These are phyloP conservation scores for Hydnum rufescens DNA, from an alignment of 768 basidiomycete species.

Conservation along the genomic window DNA sequence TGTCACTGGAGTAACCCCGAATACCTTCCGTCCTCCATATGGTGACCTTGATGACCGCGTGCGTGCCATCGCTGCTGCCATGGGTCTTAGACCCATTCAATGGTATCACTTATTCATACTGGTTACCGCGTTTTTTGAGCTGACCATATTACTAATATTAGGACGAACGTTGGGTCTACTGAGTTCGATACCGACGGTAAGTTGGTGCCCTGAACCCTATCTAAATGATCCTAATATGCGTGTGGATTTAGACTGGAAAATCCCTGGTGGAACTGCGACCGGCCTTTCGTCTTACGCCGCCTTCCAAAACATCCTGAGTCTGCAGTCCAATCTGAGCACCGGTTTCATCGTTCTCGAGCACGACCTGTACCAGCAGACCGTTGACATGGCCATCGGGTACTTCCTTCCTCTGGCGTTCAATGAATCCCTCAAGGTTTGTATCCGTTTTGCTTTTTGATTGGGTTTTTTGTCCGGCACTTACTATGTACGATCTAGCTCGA, in stretches of 20 bases:
- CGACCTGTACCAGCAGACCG: slow-evolving; percentile 44
- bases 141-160: slow-evolving; percentile 23
- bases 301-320: slow-evolving; percentile 55
- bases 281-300: slow-evolving; percentile 45
- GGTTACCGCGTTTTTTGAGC: background rate
- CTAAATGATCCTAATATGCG: background rate
- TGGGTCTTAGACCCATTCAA: slow-evolving; percentile 82
- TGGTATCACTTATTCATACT: slow-evolving; percentile 26
- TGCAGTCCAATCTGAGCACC: slow-evolving; percentile 31
- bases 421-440: background rate
- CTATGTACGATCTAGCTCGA: slow-evolving; percentile 32
- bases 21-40: slow-evolving; percentile 25
- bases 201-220: too few species aligned
- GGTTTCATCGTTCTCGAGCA: slow-evolving; percentile 81
- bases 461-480: background rate
- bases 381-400: slow-evolving; percentile 29
- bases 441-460: background rate
- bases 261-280: slow-evolving; percentile 51
- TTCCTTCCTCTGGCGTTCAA: slow-evolving; percentile 21
- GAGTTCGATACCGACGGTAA: slow-evolving; percentile 60
- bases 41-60: slow-evolving; percentile 90
- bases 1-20: slow-evolving; percentile 25
- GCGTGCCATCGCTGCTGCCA: slow-evolving; percentile 69
- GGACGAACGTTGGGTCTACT: slow-evolving; percentile 16
- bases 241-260: slow-evolving; percentile 73